Evolutionary conservation across 768 basidiomycete genomes (phyloP), one percentile per base, ranked within the genome.

Genomic region (Boletellus ananiceps): DNA sequence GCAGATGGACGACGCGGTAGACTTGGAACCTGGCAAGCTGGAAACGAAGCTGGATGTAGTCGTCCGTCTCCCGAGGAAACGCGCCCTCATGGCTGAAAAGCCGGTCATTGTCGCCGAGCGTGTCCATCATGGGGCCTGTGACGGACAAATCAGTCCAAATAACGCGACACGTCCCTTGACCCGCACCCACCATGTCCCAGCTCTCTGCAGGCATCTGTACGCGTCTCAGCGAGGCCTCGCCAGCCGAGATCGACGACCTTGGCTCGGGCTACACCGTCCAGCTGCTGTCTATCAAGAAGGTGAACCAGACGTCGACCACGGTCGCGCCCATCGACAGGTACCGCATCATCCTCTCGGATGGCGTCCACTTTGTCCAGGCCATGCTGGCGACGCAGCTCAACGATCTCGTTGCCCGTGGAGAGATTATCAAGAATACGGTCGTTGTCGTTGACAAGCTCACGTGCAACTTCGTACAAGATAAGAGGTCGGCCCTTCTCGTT

Each of bases 321-420:
- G 62, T 51, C 58, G 11, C 66, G 45, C 8, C 68, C 39, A 55
- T 74, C 39, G 85, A 87, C 61, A 74, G 86, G 49, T 83, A 79
- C 67, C 79, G 92, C 52, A 76, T 95, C 51, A 90, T 97, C 67
- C 73, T 97, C 35, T 95, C 93, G 0, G 95, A 98, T 68, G 93
- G 95, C 35, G 73, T 75, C 16, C 71, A 88, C 56, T 96, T 88
- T 65, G 74, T 88, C 41, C 96, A 97, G 66, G 84, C 88, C 21
- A 97, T 99, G 96, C 75, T 98, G 31, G 90, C 93, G 5, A 97
- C 94, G 0, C 88, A 92, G 61, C 78, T 93, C 39, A 97, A 97
- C 60, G 54, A 73, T 7, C 70, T 91, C 55, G 83, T 94, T 13
- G 76, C 84, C 14, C 73, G 81, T 0, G 79, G 82, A 6, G 61